Evolutionary conservation across 2,329 filamentous ascomycete genomes (phyloP), one percentile per base, ranked within the genome.

Genomic region (Ramularia endophylla): DNA sequence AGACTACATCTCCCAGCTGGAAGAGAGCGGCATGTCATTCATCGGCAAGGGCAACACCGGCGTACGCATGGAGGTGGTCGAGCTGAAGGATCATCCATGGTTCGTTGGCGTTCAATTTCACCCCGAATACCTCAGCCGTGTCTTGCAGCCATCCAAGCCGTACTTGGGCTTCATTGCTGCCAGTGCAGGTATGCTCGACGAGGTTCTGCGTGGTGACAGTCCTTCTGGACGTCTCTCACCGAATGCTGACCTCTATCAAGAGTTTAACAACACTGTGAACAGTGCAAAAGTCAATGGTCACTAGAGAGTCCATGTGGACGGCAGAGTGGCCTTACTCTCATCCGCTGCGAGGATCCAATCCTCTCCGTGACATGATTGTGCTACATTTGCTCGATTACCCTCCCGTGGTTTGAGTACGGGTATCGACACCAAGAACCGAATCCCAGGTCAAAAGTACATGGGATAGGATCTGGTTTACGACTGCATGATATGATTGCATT

Each of bases 41-140:
- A 74, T 89, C 44, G 85, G 84, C 50, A 88, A 87, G 63, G 87
- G 94, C 57, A 80, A 85, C 43, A 80, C 74, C 46, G 85, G 83
- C 32, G 77, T 83, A 53, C 77, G 87, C 22, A 87, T 92, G 82
- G 87, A 94, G 67, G 76, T 88, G 36, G 68, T 94, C 27, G 87
- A 94, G 66, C 68, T 94, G 47, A 81, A 81, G 60, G 81, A 90
- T 50, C 87, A 94, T 62, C 85, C 84, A 0, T 94, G 78, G 73
- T 94, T 82, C 54, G 85, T 94, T 13, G 83, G 83, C 48, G 84
- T 92, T 7, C 89, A 95, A 65, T 90, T 84, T 64, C 88, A 95
- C 63, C 87, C 89, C 2, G 88, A 95, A 65, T 94, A 90, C 60
- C 71, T 86, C 37, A 83, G 77, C 53, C 75, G 83, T 38, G 87